phyloP scores from a whole-genome alignment of 345 rosid genomes.

The Salix purpurea region DNA sequence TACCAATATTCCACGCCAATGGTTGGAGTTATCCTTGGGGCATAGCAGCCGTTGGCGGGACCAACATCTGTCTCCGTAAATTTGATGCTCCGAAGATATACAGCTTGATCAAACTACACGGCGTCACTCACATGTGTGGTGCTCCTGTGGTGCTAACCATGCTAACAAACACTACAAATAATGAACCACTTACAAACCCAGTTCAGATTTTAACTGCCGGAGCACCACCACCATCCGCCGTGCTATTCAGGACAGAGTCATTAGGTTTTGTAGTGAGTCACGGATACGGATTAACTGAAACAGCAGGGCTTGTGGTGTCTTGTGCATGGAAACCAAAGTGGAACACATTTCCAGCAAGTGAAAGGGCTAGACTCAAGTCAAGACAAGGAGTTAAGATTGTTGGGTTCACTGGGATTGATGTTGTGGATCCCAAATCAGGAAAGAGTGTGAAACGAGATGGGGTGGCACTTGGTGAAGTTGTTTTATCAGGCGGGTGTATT shows the following conservation, averaged over 20 bases:
- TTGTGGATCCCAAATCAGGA: slow-evolving; percentile 8
- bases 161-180: not conserved
- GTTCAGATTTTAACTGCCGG: slow-evolving; percentile 20
- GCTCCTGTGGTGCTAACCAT: slow-evolving; percentile 28
- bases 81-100: not conserved
- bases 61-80: slow-evolving; percentile 17
- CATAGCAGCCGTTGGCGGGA: slow-evolving; percentile 21
- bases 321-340: slow-evolving; percentile 24
- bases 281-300: slow-evolving; percentile 25
- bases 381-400: slow-evolving; percentile 23
- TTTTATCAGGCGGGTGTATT: slow-evolving; percentile 7
- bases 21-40: slow-evolving; percentile 28
- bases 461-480: slow-evolving; percentile 8
- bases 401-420: slow-evolving; percentile 9
- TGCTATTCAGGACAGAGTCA: slow-evolving; percentile 14
- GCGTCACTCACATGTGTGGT: slow-evolving; percentile 26
- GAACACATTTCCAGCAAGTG: slow-evolving; percentile 12
- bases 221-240: slow-evolving; percentile 21
- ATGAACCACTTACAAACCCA: not conserved
- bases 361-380: slow-evolving; percentile 15
- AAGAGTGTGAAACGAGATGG: slow-evolving; percentile 18
- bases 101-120: slow-evolving; percentile 5
- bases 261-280: slow-evolving; percentile 21
- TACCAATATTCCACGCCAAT: slow-evolving; percentile 26
- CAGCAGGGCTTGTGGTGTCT: slow-evolving; percentile 9